Percentiles rank a stretch among this genome's conserved stretches.
phyloP scores from a whole-genome alignment of 768 basidiomycete species.

The Pleurotus salmoneostramineus region DNA sequence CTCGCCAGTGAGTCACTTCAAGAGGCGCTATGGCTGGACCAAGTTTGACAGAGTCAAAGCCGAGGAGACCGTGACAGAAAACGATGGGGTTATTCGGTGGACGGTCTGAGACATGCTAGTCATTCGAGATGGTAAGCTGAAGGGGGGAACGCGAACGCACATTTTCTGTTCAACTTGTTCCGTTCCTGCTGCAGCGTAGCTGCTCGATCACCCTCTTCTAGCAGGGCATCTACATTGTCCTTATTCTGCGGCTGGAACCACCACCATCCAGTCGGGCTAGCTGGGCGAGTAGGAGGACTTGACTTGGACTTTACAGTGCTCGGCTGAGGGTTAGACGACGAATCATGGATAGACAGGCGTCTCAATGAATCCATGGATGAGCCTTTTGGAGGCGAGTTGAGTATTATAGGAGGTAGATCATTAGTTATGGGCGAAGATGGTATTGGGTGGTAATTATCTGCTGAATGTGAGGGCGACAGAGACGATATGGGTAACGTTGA shows the following conservation, averaged over 20 bases:
- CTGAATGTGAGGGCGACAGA: constrained; percentile 36
- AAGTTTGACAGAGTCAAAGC: constrained; percentile 83
- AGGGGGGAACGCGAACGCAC: constrained; percentile 33
- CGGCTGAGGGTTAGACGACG: constrained; percentile 20
- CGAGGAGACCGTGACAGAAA: constrained; percentile 93
- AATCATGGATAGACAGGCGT: constrained; percentile 31
- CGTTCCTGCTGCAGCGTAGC: constrained; percentile 45
- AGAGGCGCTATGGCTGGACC: constrained; percentile 74
- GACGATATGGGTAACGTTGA: constrained; percentile 62
- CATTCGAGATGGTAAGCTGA: constrained; percentile 7
- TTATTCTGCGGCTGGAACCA: constrained; percentile 53
- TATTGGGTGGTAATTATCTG: constrained; percentile 4
- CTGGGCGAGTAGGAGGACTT: constrained; percentile 13
- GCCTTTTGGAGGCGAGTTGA: constrained; percentile 34
- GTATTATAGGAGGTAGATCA: constrained; percentile 26
- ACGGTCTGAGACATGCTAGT: constrained; percentile 43
- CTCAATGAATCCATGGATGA: constrained; percentile 62
- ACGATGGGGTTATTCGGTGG: constrained; percentile 83
- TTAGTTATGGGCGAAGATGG: constrained; percentile 7
- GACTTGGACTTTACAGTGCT: constrained; percentile 13
- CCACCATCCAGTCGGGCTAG: constrained; percentile 32
- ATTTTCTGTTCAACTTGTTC: constrained; percentile 49
- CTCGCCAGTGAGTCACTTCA: constrained; percentile 94
- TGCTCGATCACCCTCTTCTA: constrained; percentile 50
- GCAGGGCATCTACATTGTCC: constrained; percentile 36